phyloP scores from a whole-genome alignment of 2,329 filamentous ascomycete genomes.

The Huntiella savannae region DNA sequence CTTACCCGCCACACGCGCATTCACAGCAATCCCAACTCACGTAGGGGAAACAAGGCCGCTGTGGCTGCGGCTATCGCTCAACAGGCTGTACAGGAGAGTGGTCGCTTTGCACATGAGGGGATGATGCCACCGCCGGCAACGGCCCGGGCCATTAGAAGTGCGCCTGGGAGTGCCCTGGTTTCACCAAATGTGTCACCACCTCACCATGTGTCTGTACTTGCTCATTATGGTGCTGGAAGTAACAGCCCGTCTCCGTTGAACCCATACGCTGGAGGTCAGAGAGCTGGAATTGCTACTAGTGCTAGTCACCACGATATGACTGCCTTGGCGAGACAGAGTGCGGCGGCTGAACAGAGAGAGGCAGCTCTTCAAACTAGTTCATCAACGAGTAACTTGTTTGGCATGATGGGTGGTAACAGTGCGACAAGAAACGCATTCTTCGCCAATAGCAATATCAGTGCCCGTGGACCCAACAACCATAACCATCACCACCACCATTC shows the following conservation, averaged over 20 bases:
- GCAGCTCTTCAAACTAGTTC: conserved; percentile 6
- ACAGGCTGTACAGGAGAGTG: conserved; percentile 69
- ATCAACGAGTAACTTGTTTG: conserved; percentile 23
- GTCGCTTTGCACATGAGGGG: conserved; percentile 65
- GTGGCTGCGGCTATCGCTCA: conserved; percentile 61
- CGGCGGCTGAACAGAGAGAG: conserved; percentile 43
- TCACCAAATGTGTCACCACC: conserved; percentile 96
- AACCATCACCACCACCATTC: conserved; percentile 33
- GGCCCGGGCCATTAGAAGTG: conserved; percentile 69
- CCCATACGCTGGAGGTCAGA: conserved; percentile 25
- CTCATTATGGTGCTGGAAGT: conserved; percentile 18
- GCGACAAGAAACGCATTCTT: conserved; percentile 10
- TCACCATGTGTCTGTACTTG: conserved; percentile 63
- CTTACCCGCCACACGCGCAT: conserved; percentile 92
- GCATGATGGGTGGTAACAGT: conserved; percentile 14
- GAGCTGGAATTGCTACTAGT: conserved; percentile 22
- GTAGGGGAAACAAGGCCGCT: conserved; percentile 68
- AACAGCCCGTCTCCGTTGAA: conserved; percentile 5
- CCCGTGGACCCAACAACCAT: conserved; percentile 1
- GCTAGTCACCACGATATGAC: conserved; percentile 32
- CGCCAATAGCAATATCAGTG: conserved; percentile 8
- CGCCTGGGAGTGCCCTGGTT: conserved; percentile 64
- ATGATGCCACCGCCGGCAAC: conserved; percentile 63
- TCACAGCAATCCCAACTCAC: conserved; percentile 96
- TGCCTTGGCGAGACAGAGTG: conserved; percentile 37